These are phyloP conservation scores for Colletotrichum nymphaeae DNA, from an alignment of 2,329 filamentous ascomycete genomes.

Conservation along the genomic window DNA sequence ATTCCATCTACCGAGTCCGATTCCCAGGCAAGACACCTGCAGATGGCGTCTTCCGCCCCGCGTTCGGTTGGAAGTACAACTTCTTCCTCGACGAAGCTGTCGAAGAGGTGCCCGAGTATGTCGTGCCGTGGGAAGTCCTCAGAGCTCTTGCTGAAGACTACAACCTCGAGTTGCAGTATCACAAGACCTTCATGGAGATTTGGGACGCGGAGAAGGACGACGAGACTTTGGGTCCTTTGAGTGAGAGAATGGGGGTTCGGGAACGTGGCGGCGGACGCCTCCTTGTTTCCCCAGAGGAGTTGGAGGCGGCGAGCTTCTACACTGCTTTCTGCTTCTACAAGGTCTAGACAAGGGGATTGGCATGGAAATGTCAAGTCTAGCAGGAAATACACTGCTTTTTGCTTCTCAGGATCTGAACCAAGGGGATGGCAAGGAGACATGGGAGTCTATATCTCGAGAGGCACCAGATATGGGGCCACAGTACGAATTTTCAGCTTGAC, in stretches of 20 bases:
- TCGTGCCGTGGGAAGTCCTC: constrained; percentile 98
- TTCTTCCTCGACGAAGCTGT: constrained; percentile 97
- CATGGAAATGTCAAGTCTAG: background rate
- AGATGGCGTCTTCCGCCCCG: constrained; percentile 92
- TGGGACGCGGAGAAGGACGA: constrained; percentile 95
- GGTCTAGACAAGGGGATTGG: constrained; percentile 63
- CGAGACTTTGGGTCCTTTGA: constrained; percentile 81
- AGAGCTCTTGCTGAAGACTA: constrained; percentile 95
- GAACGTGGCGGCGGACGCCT: constrained; percentile 75
- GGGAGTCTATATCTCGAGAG: background rate
- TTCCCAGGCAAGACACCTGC: constrained; percentile 86
- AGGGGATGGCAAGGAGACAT: background rate
- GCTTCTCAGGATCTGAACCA: constrained; percentile 88
- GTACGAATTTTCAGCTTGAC: background rate
- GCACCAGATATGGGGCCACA: background rate
- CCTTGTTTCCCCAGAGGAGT: constrained; percentile 84
- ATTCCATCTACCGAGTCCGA: constrained; percentile 89
- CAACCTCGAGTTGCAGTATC: constrained; percentile 94
- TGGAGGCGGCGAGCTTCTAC: constrained; percentile 93
- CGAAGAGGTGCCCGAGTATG: constrained; percentile 95
- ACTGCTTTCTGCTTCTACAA: constrained; percentile 98
- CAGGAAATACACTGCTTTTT: constrained; percentile 80
- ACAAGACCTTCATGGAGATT: constrained; percentile 89
- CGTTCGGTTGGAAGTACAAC: constrained; percentile 97
- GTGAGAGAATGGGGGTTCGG: constrained; percentile 95